Percentiles rank a stretch among this genome's conserved stretches.
These are phyloP conservation scores for Apiospora phragmitis DNA, from an alignment of 2,329 filamentous ascomycete species.

Conservation along the genomic window DNA sequence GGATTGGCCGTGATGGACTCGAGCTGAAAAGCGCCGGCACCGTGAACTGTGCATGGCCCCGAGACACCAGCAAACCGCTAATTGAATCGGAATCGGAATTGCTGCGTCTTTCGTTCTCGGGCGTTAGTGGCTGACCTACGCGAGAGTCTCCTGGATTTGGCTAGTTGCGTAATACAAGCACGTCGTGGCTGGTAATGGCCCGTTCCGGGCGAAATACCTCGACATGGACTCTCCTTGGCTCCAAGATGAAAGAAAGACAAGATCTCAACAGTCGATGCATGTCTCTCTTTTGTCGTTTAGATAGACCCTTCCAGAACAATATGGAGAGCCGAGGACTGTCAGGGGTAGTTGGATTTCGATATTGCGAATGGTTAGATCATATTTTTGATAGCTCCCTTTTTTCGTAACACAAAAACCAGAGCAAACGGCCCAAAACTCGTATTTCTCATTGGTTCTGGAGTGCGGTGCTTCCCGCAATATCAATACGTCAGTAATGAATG, in stretches of 20 bases:
- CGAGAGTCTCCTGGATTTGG: not conserved
- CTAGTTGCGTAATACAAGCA: not conserved
- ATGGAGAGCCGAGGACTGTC: not conserved
- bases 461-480: not conserved
- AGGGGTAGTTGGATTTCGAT: not conserved
- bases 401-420: not conserved
- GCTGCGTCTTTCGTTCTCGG: not conserved
- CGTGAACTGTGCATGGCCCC: not conserved
- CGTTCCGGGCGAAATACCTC: not conserved
- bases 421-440: not conserved
- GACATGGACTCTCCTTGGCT: not conserved
- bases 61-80: not conserved
- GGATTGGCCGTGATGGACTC: not conserved
- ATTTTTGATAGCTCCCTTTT: not conserved
- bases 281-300: too few relatives aligned
- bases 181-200: not conserved
- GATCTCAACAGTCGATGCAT: not conserved
- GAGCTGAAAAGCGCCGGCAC: not conserved
- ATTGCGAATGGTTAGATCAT: not conserved
- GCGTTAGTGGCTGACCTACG: not conserved
- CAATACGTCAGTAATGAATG: not conserved
- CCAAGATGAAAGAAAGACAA: not conserved
- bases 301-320: not conserved
- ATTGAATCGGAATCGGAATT: not conserved
- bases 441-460: not conserved